These are phyloP conservation scores for Lichenothelia convexa DNA, from an alignment of 495 filamentous ascomycete genomes.

Conservation along the genomic window DNA sequence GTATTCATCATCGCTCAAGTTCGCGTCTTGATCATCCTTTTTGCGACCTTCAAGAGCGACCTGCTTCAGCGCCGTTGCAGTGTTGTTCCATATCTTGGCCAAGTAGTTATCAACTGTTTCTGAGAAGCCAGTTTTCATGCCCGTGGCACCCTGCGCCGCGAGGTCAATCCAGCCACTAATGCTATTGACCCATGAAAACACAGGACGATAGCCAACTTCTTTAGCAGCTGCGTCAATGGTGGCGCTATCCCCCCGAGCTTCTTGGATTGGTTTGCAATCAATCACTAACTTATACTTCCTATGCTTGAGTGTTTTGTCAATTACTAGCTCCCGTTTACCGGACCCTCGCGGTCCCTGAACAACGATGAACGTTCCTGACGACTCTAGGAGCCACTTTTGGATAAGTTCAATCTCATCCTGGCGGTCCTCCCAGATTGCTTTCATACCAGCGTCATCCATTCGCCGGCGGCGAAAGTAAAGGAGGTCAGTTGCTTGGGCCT, in stretches of 20 bases:
- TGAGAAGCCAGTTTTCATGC: constrained; percentile 84
- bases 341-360: constrained; percentile 83
- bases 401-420: constrained; percentile 63
- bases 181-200: constrained; percentile 94
- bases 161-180: constrained; percentile 82
- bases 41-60: constrained; percentile 50
- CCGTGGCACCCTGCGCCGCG: constrained; percentile 82
- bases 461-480: constrained; percentile 34
- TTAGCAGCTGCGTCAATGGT: constrained; percentile 67
- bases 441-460: constrained; percentile 48
- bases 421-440: constrained; percentile 76
- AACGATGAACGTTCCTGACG: constrained; percentile 80
- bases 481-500: constrained; percentile 55
- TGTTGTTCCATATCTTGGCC: constrained; percentile 79
- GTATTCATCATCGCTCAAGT: constrained; percentile 67
- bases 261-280: constrained; percentile 86
- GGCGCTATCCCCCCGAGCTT: constrained; percentile 76
- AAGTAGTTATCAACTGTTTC: constrained; percentile 87
- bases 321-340: constrained; percentile 70
- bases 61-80: constrained; percentile 57
- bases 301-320: constrained; percentile 65
- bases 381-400: constrained; percentile 71
- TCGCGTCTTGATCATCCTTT: constrained; percentile 55
- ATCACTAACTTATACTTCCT: constrained; percentile 68
- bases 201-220: constrained; percentile 78